A percentile compares a stretch with the other conserved stretches of the same genome.
Evolutionary conservation across 2,329 filamentous ascomycete genomes (phyloP).

Genomic region (Xylaria sp.): DNA sequence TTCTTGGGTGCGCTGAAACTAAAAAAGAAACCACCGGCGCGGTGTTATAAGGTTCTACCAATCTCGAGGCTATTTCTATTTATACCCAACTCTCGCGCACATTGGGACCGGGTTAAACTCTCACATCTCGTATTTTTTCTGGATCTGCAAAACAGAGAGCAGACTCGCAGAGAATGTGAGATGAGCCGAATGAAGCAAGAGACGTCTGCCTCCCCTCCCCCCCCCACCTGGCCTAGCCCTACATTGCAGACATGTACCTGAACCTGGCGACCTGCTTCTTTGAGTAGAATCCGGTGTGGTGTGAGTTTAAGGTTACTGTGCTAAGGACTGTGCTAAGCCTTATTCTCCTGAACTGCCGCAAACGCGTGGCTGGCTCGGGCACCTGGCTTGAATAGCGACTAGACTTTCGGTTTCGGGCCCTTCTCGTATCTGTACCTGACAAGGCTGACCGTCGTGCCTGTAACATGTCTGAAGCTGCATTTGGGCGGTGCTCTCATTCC

Average conservation of each 20-base stretch:
- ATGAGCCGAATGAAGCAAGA: neutral
- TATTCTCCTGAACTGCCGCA: neutral
- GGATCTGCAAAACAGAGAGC: slow-evolving; percentile 6
- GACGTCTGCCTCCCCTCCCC: neutral
- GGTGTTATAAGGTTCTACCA: slow-evolving; percentile 5
- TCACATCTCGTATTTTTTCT: slow-evolving; percentile 21
- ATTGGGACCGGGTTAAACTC: slow-evolving; percentile 16
- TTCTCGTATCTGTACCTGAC: slow-evolving; percentile 22
- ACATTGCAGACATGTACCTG: neutral
- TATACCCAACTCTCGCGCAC: slow-evolving; percentile 15
- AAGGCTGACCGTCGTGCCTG: slow-evolving; percentile 19
- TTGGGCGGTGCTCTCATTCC: slow-evolving; percentile 9
- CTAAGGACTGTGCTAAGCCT: slow-evolving; percentile 20
- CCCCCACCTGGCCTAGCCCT: neutral
- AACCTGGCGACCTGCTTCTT: neutral
- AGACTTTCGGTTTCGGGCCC: slow-evolving; percentile 3
- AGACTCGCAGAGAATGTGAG: slow-evolving; percentile 11
- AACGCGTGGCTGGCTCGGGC: too few species aligned
- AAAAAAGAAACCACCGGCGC: neutral
- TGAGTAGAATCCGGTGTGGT: neutral
- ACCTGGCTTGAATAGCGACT: too few species aligned
- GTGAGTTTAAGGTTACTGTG: neutral
- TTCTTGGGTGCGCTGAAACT: neutral
- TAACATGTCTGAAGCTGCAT: slow-evolving; percentile 23
- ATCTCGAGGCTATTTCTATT: slow-evolving; percentile 7